phyloP scores from a whole-genome alignment of 2,329 filamentous ascomycete species.

The Daldinia sp. region DNA sequence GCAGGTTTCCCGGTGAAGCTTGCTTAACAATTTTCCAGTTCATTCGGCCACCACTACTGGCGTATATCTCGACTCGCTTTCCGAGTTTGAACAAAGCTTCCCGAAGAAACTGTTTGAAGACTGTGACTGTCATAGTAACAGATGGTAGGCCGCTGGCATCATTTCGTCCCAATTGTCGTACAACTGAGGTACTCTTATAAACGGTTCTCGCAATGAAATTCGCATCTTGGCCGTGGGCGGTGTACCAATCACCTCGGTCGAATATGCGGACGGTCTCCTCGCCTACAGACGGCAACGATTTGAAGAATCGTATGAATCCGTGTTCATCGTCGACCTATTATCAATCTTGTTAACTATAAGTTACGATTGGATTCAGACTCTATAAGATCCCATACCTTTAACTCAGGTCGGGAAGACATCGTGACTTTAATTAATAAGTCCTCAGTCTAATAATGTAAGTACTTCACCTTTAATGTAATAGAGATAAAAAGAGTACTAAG shows the following conservation, averaged over 20 bases:
- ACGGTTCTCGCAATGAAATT: slow-evolving; percentile 86
- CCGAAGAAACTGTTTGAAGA: slow-evolving; percentile 94
- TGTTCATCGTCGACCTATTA: slow-evolving; percentile 93
- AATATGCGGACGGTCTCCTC: slow-evolving; percentile 89
- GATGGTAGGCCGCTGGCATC: slow-evolving; percentile 89
- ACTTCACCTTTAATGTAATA: slow-evolving; percentile 3
- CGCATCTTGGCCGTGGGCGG: slow-evolving; percentile 89
- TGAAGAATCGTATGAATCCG: slow-evolving; percentile 97
- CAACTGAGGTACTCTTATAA: slow-evolving; percentile 97
- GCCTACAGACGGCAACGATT: slow-evolving; percentile 78
- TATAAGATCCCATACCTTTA: slow-evolving; percentile 55
- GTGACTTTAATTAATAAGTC: slow-evolving; percentile 21
- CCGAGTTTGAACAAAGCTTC: slow-evolving; percentile 93
- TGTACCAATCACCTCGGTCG: slow-evolving; percentile 95
- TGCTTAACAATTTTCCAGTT: slow-evolving; percentile 94
- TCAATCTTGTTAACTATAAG: background rate
- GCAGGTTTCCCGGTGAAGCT: slow-evolving; percentile 94
- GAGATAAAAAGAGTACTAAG: background rate
- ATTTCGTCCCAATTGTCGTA: slow-evolving; percentile 87
- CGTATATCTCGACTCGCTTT: slow-evolving; percentile 92
- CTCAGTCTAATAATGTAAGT: background rate
- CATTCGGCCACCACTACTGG: slow-evolving; percentile 79
- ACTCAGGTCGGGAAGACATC: slow-evolving; percentile 68
- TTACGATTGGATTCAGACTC: background rate
- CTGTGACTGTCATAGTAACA: slow-evolving; percentile 94